Evolutionary conservation across 768 basidiomycete species (phyloP).

Genomic region (Chalciporus chontae): DNA sequence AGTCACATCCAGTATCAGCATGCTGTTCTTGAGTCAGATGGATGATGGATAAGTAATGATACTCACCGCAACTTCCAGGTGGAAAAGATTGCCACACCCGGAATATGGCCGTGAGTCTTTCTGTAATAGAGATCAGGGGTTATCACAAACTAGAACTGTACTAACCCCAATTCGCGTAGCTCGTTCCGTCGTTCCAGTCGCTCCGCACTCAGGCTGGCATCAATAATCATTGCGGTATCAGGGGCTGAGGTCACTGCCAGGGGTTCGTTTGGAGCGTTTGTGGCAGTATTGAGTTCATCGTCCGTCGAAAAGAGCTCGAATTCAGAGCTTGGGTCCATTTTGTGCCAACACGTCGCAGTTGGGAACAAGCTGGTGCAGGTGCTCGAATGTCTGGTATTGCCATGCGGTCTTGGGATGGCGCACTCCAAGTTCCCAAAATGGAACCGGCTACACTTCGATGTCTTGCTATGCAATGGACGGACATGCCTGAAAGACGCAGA

Average conservation of each 20-base stretch:
- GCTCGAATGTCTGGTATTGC: no score
- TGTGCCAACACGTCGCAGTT: no score
- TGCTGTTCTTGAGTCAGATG: background rate
- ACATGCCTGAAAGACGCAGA: no score
- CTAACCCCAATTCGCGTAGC: background rate
- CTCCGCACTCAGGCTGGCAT: background rate
- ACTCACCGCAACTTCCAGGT: slow-evolving; percentile 18
- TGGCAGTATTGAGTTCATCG: no score
- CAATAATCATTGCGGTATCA: background rate
- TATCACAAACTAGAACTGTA: background rate
- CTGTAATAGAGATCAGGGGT: slow-evolving; percentile 6
- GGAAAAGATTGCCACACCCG: slow-evolving; percentile 20
- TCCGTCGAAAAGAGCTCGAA: background rate
- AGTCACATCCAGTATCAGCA: no score
- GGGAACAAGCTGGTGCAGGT: no score
- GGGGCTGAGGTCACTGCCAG: background rate
- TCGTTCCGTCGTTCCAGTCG: background rate
- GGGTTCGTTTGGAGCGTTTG: background rate
- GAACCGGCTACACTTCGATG: no score
- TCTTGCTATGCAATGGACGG: no score
- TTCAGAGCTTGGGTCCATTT: no score
- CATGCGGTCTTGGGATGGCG: no score
- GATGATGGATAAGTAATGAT: background rate
- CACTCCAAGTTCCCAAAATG: no score
- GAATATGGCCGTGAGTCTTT: slow-evolving; percentile 25